These are phyloP conservation scores for Hirschioporus abietinus DNA, from an alignment of 768 basidiomycete species.

Conservation along the genomic window DNA sequence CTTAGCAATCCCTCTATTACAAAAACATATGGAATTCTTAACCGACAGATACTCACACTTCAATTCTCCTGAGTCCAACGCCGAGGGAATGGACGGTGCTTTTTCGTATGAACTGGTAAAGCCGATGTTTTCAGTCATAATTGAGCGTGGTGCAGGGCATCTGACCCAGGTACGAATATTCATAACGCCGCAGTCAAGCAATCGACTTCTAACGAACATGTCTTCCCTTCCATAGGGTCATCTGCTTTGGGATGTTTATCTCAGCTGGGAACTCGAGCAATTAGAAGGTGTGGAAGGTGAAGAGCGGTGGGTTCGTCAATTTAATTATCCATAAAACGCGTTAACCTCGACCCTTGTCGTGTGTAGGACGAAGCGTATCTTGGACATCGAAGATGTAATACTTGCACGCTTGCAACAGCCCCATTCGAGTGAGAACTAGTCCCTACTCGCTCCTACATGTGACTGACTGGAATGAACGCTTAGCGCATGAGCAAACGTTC, in stretches of 20 bases:
- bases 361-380: slow-evolving; percentile 38
- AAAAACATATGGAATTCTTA: slow-evolving; percentile 62
- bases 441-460: background rate
- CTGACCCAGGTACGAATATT: slow-evolving; percentile 48
- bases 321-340: background rate
- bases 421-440: slow-evolving; percentile 54
- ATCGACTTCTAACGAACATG: background rate
- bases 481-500: slow-evolving; percentile 77
- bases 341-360: background rate
- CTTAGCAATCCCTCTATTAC: slow-evolving; percentile 70
- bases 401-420: slow-evolving; percentile 69
- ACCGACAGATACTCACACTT: slow-evolving; percentile 33
- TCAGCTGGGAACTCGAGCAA: slow-evolving; percentile 69
- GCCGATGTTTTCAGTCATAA: slow-evolving; percentile 45
- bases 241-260: slow-evolving; percentile 62
- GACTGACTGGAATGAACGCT: background rate
- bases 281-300: slow-evolving; percentile 36
- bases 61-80: slow-evolving; percentile 31
- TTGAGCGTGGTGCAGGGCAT: slow-evolving; percentile 54
- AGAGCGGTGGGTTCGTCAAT: background rate
- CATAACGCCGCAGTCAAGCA: background rate
- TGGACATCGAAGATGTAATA: slow-evolving; percentile 50
- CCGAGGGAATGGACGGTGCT: slow-evolving; percentile 47
- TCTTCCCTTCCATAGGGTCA: slow-evolving; percentile 45
- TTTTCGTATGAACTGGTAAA: slow-evolving; percentile 64